A percentile compares a stretch with the other conserved stretches of the same genome.
Evolutionary conservation across 176 grass and related monocot species (phyloP).

Genomic region (Carex cristatella): DNA sequence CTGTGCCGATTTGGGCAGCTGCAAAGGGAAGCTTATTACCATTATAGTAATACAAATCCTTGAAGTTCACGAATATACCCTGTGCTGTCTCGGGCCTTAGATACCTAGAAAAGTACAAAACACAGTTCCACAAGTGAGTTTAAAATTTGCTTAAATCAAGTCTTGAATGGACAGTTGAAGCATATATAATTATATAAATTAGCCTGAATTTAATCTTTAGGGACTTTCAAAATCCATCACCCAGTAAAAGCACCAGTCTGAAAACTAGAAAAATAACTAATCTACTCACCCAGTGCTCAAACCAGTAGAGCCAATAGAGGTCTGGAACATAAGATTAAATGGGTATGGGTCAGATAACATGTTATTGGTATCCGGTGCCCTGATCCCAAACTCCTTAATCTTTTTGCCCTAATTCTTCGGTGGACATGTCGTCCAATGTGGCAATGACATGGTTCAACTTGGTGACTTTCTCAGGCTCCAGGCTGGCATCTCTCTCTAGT

Average conservation of each 20-base stretch:
- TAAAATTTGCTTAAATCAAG: no score
- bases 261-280: background rate
- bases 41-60: constrained; percentile 82
- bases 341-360: constrained; percentile 68
- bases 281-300: constrained; percentile 64
- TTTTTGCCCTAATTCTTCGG: constrained; percentile 67
- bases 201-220: background rate
- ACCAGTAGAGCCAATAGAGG: constrained; percentile 83
- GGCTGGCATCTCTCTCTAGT: constrained; percentile 51
- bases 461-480: constrained; percentile 35
- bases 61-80: constrained; percentile 93
- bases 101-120: constrained; percentile 44
- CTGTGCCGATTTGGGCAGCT: constrained; percentile 82
- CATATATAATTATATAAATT: background rate
- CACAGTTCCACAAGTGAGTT: constrained; percentile 3
- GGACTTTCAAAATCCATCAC: background rate
- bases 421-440: constrained; percentile 81
- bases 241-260: background rate
- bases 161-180: background rate
- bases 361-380: constrained; percentile 86
- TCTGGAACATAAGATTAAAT: constrained; percentile 99
- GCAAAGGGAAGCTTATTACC: constrained; percentile 84
- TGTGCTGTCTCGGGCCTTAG: constrained; percentile 97
- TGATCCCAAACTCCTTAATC: constrained; percentile 82
- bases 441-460: constrained; percentile 61